Evolutionary conservation across 768 basidiomycete species (phyloP).

Genomic region (Lactarius hengduanensis): DNA sequence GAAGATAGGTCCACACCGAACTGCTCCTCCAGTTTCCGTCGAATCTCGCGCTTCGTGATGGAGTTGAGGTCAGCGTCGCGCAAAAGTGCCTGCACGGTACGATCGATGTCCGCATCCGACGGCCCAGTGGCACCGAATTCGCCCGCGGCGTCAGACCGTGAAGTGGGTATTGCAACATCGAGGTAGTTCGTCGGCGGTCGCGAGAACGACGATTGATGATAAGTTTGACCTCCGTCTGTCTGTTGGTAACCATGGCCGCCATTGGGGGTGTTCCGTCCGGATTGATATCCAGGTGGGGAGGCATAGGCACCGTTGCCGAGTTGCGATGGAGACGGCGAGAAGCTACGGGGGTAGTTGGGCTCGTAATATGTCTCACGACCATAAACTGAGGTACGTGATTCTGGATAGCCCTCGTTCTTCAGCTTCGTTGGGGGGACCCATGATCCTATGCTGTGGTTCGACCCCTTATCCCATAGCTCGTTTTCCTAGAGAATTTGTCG

Average conservation of each 20-base stretch:
- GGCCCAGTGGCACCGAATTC: constrained; percentile 51
- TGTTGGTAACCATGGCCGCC: constrained; percentile 26
- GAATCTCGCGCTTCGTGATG: constrained; percentile 64
- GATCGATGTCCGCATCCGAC: constrained; percentile 69
- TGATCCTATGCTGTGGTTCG: constrained; percentile 91
- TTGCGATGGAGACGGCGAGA: constrained; percentile 68
- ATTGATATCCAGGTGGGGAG: constrained; percentile 70
- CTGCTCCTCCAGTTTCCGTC: constrained; percentile 75
- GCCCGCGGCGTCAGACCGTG: constrained; percentile 48
- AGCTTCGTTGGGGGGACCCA: constrained; percentile 78
- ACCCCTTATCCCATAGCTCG: constrained; percentile 97
- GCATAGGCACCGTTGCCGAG: constrained; percentile 50
- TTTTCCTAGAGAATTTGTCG: constrained; percentile 61
- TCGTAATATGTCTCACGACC: constrained; percentile 89
- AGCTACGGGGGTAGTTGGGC: constrained; percentile 44
- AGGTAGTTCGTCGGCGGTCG: constrained; percentile 66
- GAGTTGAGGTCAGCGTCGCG: constrained; percentile 48
- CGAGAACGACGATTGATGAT: constrained; percentile 55
- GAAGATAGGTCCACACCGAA: constrained; percentile 76
- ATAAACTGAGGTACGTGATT: constrained; percentile 78
- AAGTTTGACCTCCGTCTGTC: constrained; percentile 40
- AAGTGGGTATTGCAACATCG: constrained; percentile 59
- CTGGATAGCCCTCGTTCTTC: constrained; percentile 71
- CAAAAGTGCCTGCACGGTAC: constrained; percentile 54
- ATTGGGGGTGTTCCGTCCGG: constrained; percentile 73